phyloP scores from a whole-genome alignment of 192 early-diverging fungal species.

The Coemansia sp. region DNA sequence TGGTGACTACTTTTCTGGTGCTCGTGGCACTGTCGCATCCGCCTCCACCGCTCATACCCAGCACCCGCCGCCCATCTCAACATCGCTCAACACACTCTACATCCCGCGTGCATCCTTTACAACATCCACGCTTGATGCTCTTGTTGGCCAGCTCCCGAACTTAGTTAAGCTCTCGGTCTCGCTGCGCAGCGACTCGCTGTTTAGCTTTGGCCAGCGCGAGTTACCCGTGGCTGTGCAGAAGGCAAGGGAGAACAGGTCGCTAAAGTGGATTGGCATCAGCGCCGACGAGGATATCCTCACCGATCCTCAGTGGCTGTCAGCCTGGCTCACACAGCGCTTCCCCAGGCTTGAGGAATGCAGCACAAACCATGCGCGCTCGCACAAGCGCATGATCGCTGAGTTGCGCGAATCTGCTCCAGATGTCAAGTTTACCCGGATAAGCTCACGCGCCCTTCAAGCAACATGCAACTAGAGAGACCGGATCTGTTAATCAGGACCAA shows the following conservation, averaged over 20 bases:
- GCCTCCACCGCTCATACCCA: neutral
- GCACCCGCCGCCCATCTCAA: conserved; percentile 4
- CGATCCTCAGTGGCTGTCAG: conserved; percentile 35
- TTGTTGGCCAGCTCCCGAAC: conserved; percentile 36
- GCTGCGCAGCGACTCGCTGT: conserved; percentile 35
- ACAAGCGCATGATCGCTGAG: conserved; percentile 25
- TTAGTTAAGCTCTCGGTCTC: conserved; percentile 30
- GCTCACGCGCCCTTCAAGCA: conserved; percentile 37
- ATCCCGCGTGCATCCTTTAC: conserved; percentile 42
- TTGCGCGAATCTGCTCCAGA: conserved; percentile 30
- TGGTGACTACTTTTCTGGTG: neutral
- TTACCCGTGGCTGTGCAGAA: neutral
- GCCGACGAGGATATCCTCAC: conserved; percentile 49
- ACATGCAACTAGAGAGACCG: conserved; percentile 8
- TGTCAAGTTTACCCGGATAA: conserved; percentile 32
- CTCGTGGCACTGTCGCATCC: neutral
- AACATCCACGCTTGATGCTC: conserved; percentile 28
- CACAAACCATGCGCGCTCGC: conserved; percentile 43
- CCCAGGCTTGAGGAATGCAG: conserved; percentile 41
- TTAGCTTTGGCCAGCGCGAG: neutral
- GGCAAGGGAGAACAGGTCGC: conserved; percentile 14
- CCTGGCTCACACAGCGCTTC: conserved; percentile 41
- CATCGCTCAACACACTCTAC: conserved; percentile 29
- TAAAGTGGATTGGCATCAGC: conserved; percentile 27
- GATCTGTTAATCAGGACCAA: no score